Percentiles rank a stretch among this genome's conserved stretches.
Evolutionary conservation across 768 basidiomycete species (phyloP).

Genomic region (Rhodosporidiobolus odoratus): DNA sequence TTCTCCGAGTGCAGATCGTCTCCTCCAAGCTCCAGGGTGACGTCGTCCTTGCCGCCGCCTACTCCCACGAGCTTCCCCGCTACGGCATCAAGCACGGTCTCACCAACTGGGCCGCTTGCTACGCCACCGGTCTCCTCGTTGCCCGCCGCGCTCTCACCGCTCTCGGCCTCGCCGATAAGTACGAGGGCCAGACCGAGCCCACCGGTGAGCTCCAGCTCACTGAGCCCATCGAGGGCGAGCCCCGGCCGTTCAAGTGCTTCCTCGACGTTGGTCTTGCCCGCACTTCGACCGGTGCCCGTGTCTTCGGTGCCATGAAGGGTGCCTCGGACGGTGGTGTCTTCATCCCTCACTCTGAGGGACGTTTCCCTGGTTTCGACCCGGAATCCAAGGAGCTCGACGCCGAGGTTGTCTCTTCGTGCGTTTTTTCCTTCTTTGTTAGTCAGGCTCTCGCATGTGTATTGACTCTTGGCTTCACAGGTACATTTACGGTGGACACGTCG

Average conservation of each 20-base stretch:
- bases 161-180: slow-evolving; percentile 95
- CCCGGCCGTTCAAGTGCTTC: slow-evolving; percentile 97
- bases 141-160: slow-evolving; percentile 93
- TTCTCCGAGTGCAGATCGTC: slow-evolving; percentile 56
- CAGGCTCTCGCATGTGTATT: neutral
- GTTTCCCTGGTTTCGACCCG: slow-evolving; percentile 91
- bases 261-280: slow-evolving; percentile 97
- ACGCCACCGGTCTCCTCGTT: slow-evolving; percentile 90
- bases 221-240: slow-evolving; percentile 85
- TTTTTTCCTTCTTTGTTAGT: neutral
- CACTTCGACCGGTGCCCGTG: slow-evolving; percentile 92
- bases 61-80: slow-evolving; percentile 81
- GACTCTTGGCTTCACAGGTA: slow-evolving; percentile 71
- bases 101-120: slow-evolving; percentile 97
- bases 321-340: slow-evolving; percentile 95
- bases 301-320: slow-evolving; percentile 98
- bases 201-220: slow-evolving; percentile 77
- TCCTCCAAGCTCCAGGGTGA: slow-evolving; percentile 98
- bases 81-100: slow-evolving; percentile 98
- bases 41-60: slow-evolving; percentile 80
- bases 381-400: slow-evolving; percentile 89
- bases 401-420: slow-evolving; percentile 58
- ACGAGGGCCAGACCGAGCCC: slow-evolving; percentile 86
- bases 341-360: slow-evolving; percentile 95
- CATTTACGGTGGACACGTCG: slow-evolving; percentile 71